phyloP scores from a whole-genome alignment of 345 rosid genomes.

The Eutrema yunnanense region DNA sequence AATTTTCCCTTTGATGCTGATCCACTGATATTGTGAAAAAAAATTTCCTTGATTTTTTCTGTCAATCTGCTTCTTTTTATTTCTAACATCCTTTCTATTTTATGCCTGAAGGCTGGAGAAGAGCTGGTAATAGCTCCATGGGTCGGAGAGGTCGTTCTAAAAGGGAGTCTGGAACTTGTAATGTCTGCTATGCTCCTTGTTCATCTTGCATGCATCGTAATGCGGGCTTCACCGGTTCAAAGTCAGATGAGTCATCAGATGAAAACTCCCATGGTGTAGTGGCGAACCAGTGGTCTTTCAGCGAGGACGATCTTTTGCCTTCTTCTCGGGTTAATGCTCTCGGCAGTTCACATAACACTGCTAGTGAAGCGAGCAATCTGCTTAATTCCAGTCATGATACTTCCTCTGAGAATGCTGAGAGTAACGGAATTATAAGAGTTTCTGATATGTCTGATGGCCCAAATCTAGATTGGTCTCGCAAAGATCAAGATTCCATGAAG shows the following conservation, averaged over 20 bases:
- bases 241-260: constrained; percentile 55
- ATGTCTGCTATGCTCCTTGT: constrained; percentile 75
- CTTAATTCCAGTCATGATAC: constrained; percentile 50
- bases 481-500: too few species aligned
- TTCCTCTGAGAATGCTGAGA: constrained; percentile 50
- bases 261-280: constrained; percentile 49
- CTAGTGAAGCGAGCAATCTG: constrained; percentile 54
- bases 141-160: constrained; percentile 38
- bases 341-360: constrained; percentile 31
- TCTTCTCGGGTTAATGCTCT: constrained; percentile 24
- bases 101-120: constrained; percentile 26
- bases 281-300: constrained; percentile 51
- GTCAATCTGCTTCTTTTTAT: too few species aligned
- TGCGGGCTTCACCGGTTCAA: constrained; percentile 38
- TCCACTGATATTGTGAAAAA: too few species aligned
- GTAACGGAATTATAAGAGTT: constrained; percentile 40
- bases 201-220: constrained; percentile 76
- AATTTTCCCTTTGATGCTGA: too few species aligned
- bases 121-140: constrained; percentile 15
- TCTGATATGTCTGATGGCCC: constrained; percentile 28
- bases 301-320: constrained; percentile 34
- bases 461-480: too few species aligned
- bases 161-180: constrained; percentile 68
- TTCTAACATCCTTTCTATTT: too few species aligned
- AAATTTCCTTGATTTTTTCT: too few species aligned